phyloP scores from a whole-genome alignment of 495 filamentous ascomycete species.

The Penicillium cinerascens region DNA sequence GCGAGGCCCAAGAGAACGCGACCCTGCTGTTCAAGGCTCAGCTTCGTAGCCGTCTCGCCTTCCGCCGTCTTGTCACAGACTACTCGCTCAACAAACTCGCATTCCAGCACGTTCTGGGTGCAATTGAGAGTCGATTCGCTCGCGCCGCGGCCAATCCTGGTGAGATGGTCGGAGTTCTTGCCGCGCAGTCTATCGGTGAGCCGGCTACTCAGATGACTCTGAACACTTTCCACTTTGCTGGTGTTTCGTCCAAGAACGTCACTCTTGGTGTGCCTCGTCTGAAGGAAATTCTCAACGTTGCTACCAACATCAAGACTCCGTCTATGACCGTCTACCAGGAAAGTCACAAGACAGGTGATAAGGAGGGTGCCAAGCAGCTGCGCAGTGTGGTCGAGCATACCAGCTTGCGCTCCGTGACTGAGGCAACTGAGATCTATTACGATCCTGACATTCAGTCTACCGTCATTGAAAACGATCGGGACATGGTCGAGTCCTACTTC shows the following conservation, averaged over 20 bases:
- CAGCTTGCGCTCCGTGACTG: conserved; percentile 85
- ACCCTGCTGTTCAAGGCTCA: conserved; percentile 89
- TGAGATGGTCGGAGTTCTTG: conserved; percentile 98
- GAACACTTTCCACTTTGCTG: conserved; percentile 99
- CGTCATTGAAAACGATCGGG: conserved; percentile 77
- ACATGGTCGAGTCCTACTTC: conserved; percentile 97
- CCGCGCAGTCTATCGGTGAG: conserved; percentile 97
- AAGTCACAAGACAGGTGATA: conserved; percentile 49
- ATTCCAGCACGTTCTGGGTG: conserved; percentile 88
- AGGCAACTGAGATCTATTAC: conserved; percentile 93
- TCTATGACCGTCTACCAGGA: conserved; percentile 93
- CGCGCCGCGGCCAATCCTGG: conserved; percentile 79
- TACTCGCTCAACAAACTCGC: conserved; percentile 86
- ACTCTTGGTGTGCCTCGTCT: conserved; percentile 98
- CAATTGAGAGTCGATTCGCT: conserved; percentile 81
- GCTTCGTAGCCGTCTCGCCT: conserved; percentile 83
- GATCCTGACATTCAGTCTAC: conserved; percentile 88
- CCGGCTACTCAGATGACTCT: conserved; percentile 99
- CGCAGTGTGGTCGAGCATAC: conserved; percentile 91
- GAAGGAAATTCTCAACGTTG: conserved; percentile 98
- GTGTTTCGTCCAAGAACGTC: conserved; percentile 99
- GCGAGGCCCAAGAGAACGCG: conserved; percentile 83
- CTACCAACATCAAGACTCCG: conserved; percentile 96
- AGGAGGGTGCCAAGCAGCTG: conserved; percentile 79
- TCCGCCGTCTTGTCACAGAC: conserved; percentile 81